A percentile compares a stretch with the other conserved stretches of the same genome.
Evolutionary conservation across 2,329 filamentous ascomycete genomes (phyloP).

Genomic region (Phaeophleospora eucalypticola): DNA sequence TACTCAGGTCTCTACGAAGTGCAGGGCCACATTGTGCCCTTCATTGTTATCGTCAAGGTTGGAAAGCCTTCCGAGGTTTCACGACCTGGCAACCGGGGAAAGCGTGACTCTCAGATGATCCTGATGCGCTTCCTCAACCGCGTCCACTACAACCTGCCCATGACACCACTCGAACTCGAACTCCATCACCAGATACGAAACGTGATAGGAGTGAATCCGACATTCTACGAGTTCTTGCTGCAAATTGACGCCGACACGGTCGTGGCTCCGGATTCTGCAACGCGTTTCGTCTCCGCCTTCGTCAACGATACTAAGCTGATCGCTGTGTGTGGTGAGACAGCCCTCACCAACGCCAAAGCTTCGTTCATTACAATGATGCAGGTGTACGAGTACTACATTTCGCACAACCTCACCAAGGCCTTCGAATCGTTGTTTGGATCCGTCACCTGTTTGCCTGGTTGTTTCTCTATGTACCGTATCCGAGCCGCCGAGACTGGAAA

Average conservation of each 20-base stretch:
- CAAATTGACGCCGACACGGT: slow-evolving; percentile 98
- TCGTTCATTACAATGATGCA: slow-evolving; percentile 99
- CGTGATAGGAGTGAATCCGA: slow-evolving; percentile 97
- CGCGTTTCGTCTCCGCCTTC: slow-evolving; percentile 87
- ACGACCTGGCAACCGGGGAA: slow-evolving; percentile 88
- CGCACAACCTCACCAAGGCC: slow-evolving; percentile 92
- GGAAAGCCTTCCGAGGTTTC: slow-evolving; percentile 75
- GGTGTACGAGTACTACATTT: slow-evolving; percentile 99
- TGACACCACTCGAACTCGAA: slow-evolving; percentile 94
- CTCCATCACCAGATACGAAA: slow-evolving; percentile 99
- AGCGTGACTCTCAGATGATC: slow-evolving; percentile 98
- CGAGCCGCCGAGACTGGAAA: slow-evolving; percentile 91
- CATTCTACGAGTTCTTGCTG: slow-evolving; percentile 94
- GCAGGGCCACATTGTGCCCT: slow-evolving; percentile 95
- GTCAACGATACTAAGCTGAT: slow-evolving; percentile 90
- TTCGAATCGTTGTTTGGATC: slow-evolving; percentile 97
- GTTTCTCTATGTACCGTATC: slow-evolving; percentile 98
- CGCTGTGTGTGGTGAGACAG: slow-evolving; percentile 90
- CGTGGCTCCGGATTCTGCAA: slow-evolving; percentile 82
- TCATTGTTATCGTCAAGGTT: slow-evolving; percentile 93
- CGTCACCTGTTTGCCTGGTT: slow-evolving; percentile 95
- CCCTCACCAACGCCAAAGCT: slow-evolving; percentile 84
- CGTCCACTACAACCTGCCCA: slow-evolving; percentile 93
- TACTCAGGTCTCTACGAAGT: slow-evolving; percentile 98
- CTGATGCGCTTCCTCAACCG: slow-evolving; percentile 99